phyloP scores from a whole-genome alignment of 768 basidiomycete species.

The Hericium erinaceus region DNA sequence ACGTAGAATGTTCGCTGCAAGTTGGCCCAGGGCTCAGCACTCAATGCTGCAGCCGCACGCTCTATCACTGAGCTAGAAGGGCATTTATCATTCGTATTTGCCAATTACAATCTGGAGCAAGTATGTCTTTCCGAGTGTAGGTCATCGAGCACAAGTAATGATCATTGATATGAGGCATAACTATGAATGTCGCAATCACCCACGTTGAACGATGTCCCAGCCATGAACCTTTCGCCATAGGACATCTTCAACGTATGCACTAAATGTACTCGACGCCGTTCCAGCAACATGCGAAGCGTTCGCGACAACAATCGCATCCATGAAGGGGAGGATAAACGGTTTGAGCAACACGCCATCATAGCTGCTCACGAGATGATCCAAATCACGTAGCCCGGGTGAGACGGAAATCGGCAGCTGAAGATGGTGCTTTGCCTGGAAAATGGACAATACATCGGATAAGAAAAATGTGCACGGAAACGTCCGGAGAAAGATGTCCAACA shows the following conservation, averaged over 20 bases:
- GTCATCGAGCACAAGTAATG: not conserved
- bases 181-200: constrained; percentile 14
- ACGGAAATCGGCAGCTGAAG: not conserved
- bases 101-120: too few relatives aligned
- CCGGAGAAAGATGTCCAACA: constrained; percentile 34
- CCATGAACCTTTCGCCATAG: constrained; percentile 55
- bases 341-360: constrained; percentile 41
- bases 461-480: constrained; percentile 61
- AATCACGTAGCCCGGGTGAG: constrained; percentile 1
- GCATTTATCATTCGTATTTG: too few relatives aligned
- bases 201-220: constrained; percentile 39
- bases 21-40: too few relatives aligned
- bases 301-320: constrained; percentile 65
- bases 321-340: constrained; percentile 45
- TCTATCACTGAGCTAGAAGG: too few relatives aligned
- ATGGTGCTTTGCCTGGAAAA: not conserved
- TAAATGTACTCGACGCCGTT: constrained; percentile 71
- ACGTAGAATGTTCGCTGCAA: too few relatives aligned
- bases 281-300: constrained; percentile 51
- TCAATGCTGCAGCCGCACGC: too few relatives aligned
- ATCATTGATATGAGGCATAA: too few relatives aligned
- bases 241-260: constrained; percentile 56
- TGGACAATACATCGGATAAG: constrained; percentile 37
- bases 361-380: constrained; percentile 22
- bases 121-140: too few relatives aligned